Base-by-base conservation (phyloP, 805 yeast genomes). In the Peterozyma toletana region DNA sequence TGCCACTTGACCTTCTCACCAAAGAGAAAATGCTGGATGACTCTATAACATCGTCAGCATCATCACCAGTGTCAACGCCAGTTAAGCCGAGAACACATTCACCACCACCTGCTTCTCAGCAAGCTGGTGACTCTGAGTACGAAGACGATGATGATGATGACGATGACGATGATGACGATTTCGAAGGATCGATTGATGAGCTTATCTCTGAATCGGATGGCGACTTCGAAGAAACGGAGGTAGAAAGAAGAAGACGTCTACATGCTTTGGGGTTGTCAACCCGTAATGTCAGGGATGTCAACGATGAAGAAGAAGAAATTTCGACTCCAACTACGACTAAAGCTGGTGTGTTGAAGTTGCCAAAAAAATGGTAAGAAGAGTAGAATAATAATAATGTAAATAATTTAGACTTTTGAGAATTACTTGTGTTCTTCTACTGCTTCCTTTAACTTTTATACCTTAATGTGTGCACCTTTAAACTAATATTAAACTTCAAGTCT, bases 301-400 rank as follows among this genome's bases (percentile, higher is more conserved):
- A 59, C 37, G 67, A 67, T 38, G 69, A 67, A 47, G 71, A 66
- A 40, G 63, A 60, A 5, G 49, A 44, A 18, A 37, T 40, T 11
- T 21, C 34, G 14, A 14, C 40, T 6, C 13, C 38, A 7, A 31
- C 39, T 34, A n/a, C 15, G n/a, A 21, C 37, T 11, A 27, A 34
- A 4, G 21, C 37, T 21, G 33, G 30, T 9, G 41, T 21, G 27
- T 21, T 21, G 27, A 21, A 21, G 27, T 21, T 21, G 27, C 27
- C 27, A 5, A 21, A 21, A 21, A 44, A 40, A 29, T 44, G 44
- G 44, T 41, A 40, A 21, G 7, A 21, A 21, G 27, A 7, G 7
- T 21, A 21, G 27, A 21, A n/a, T n/a, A 21, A 21, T 21, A 5
- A 21, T 21, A 4, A 21, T 21, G 27, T 21, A 21, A 21, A 21